These are phyloP conservation scores for Castanea crenata DNA, from an alignment of 306 rosid genomes.

Conservation along the genomic window DNA sequence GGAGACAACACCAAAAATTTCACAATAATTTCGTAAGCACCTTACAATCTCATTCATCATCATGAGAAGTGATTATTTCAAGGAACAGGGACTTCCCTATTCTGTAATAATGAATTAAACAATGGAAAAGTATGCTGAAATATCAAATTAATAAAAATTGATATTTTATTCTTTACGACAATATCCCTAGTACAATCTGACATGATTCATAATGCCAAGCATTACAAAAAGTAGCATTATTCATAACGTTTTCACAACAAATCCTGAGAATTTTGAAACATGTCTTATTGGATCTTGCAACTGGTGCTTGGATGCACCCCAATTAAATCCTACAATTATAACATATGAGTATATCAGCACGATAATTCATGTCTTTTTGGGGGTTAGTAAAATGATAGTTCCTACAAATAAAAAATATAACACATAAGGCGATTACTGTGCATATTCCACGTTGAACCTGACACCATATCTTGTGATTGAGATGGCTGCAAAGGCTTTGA, in stretches of 20 bases:
- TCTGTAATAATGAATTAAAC: neutral
- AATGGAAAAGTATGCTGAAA: neutral
- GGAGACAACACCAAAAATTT: conserved; percentile 39
- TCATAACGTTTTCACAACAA: neutral
- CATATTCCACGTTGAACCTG: neutral
- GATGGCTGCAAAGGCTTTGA: neutral
- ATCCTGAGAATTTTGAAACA: neutral
- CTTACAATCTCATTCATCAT: conserved; percentile 22
- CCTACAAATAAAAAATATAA: neutral
- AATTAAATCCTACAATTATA: neutral
- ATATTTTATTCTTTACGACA: neutral
- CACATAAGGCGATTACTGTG: neutral
- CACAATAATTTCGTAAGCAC: conserved; percentile 10
- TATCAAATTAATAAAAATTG: neutral
- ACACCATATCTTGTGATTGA: neutral
- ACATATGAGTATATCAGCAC: neutral
- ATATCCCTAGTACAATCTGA: neutral
- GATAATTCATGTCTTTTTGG: neutral
- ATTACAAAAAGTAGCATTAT: too few species aligned
- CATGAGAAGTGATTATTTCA: conserved; percentile 14
- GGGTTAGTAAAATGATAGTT: neutral
- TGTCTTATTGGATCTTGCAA: neutral
- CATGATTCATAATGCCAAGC: neutral
- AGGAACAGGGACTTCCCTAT: neutral
- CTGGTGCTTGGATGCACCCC: neutral